Base-by-base conservation (phyloP, 1,284 basidiomycete genomes). In the Rhodotorula sp. region DNA sequence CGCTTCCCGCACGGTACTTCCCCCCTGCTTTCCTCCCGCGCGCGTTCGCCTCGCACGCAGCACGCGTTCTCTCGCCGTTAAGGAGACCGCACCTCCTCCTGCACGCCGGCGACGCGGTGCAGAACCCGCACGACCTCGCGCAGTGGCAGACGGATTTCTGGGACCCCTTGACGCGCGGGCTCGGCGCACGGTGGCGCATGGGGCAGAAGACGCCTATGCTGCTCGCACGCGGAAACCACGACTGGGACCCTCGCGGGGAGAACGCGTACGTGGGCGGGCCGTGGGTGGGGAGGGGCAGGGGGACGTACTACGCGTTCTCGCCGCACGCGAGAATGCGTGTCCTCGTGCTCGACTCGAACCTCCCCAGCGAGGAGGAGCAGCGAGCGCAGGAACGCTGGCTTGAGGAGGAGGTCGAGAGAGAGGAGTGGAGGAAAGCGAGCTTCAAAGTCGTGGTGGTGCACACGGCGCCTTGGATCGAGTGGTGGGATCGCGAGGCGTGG, bases 91-190 rank as follows among this genome's bases (percentile, higher is more conserved):
- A 76, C 58, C 58, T 78, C 37, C 58, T 79, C 51, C 64, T 79
- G 32, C 78, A 79, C 70, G 69, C 72, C 22, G 78, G 78, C 19
- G 77, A 79, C 59, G 61, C 63, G 17, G 76, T 77, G 34, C 76
- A 78, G 57, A 70, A 75, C 51, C 69, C 76, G 5, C 62, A 76
- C 64, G 70, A 77, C 60, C 69, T 76, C 46, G 66, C 70, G 6
- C 74, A 79, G 29, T 79, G 78, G 78, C 78, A 79, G 58, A 79
- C 78, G 22, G 77, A 78, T 56, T 70, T 78, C 29, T 79, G 70
- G 70, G 78, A 79, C 41, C 69, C 74, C 2, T 36, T 79, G 27
- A 78, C 78, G 25, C 68, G 71, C 39, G 37, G 64, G 7, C 46
- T 50, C 32, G 37, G 66, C 41, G 34, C n/a, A 17, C 25, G 27